Evolutionary conservation across 225 moss, liverwort and hornwort genomes (phyloP), one percentile per base, ranked within the genome.

Genomic region (Pseudoscleropodium purum): DNA sequence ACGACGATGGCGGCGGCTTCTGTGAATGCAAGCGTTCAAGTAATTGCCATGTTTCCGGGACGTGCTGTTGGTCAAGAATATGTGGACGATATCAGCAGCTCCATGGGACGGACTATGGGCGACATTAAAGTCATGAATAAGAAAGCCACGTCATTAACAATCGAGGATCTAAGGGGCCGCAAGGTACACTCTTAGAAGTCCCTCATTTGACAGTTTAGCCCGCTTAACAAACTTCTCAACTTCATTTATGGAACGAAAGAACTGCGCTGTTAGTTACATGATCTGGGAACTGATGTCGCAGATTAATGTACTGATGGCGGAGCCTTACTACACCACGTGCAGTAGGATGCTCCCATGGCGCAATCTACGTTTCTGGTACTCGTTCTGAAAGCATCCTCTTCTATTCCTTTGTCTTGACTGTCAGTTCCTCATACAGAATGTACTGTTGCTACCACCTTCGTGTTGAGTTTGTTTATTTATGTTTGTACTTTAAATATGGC

Each of bases 331-430:
- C 78, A 91, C 87, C 84, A 93, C 95, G 79, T 96, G 96, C 89
- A 95, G 96, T 57, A 91, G 92, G 87, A 93, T 96, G 92, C 94
- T 96, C 75, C 98, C 98, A 47, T 98, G 98, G 98, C 92, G 95
- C 84, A 92, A 91, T 81, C 93, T 98, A 59, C 96, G 98, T 92
- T 97, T 98, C 92, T 98, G 98, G 98, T 96, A 90, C 86, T 91
- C 81, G 27, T 91, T 83, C 66, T 59, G 83, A 67, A 79, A 87
- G 51, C 85, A 52, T 89, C 73, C 61, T 77, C 77, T 85, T 68
- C 84, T 56, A 80, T 68, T 64, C 24, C 49, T 70, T 63, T 49
- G 62, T 60, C 26, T 52, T 75, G 7, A 45, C 18, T 82, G 75
- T 75, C 62, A 63, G 79, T 54, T 64, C 39, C 54, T 72, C 19